Evolutionary conservation across 2,329 filamentous ascomycete genomes (phyloP).

Genomic region (Monilinia aucupariae): DNA sequence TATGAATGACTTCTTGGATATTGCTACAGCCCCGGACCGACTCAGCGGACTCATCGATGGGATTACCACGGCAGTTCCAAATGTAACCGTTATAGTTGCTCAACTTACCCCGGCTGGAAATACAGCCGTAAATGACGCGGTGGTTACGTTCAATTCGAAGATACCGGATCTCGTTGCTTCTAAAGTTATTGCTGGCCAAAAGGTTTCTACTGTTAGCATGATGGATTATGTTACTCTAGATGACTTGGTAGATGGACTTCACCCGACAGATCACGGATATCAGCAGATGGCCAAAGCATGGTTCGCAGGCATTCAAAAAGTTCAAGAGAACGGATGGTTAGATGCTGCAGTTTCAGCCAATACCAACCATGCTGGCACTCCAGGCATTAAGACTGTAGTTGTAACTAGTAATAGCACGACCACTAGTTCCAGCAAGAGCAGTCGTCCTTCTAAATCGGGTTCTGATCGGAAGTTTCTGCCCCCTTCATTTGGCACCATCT

Average conservation of each 20-base stretch:
- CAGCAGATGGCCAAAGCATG: slow-evolving; percentile 21
- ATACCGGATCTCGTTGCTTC: slow-evolving; percentile 20
- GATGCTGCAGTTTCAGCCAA: neutral
- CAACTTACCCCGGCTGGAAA: slow-evolving; percentile 32
- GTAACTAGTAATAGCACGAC: neutral
- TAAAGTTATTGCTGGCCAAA: slow-evolving; percentile 13
- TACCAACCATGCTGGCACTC: neutral
- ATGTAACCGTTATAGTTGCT: slow-evolving; percentile 37
- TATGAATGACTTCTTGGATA: slow-evolving; percentile 27
- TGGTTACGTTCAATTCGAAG: slow-evolving; percentile 20
- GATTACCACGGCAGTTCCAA: slow-evolving; percentile 31
- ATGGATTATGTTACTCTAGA: slow-evolving; percentile 13
- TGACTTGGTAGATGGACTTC: slow-evolving; percentile 21
- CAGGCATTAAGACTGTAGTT: neutral
- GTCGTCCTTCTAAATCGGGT: neutral
- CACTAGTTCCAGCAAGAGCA: neutral
- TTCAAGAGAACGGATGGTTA: slow-evolving; percentile 12
- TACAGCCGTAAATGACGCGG: neutral
- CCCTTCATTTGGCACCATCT: neutral
- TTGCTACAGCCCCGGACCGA: slow-evolving; percentile 33
- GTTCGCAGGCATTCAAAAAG: slow-evolving; percentile 17
- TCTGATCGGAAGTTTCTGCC: neutral
- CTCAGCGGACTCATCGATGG: slow-evolving; percentile 35
- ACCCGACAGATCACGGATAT: slow-evolving; percentile 26
- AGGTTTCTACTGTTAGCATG: slow-evolving; percentile 20